These are phyloP conservation scores for Rhizoclosmatium globosum DNA, from an alignment of 192 early-diverging fungal species.

Conservation along the genomic window DNA sequence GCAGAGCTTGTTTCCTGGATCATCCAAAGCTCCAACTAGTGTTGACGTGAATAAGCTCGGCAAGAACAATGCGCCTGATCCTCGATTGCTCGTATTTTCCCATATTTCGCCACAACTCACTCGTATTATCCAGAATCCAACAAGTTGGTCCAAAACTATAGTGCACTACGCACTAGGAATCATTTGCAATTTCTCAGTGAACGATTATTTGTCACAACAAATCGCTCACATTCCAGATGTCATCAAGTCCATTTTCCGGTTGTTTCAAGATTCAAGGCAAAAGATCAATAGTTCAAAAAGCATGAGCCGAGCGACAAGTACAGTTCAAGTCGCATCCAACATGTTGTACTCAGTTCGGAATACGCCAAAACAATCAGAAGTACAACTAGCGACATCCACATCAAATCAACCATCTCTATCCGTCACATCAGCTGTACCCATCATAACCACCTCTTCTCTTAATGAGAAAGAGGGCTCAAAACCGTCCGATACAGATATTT, in stretches of 20 bases:
- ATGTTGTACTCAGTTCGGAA: not conserved
- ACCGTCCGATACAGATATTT: not conserved
- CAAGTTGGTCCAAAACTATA: not conserved
- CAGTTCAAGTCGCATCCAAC: not conserved
- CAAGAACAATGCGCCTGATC: not conserved
- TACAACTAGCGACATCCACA: no score
- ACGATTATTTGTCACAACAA: constrained; percentile 23
- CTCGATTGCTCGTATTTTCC: not conserved
- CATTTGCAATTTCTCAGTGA: constrained; percentile 23
- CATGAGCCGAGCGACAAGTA: not conserved
- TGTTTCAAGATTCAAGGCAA: not conserved
- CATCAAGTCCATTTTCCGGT: constrained; percentile 16
- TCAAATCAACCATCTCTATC: no score
- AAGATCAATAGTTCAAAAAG: not conserved
- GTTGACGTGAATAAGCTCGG: not conserved
- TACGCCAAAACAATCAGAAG: not conserved
- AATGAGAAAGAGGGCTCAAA: not conserved
- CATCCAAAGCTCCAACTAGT: not conserved
- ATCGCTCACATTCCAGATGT: not conserved
- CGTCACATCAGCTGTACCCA: not conserved
- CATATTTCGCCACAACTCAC: not conserved
- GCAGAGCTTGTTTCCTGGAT: constrained; percentile 1
- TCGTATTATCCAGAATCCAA: not conserved
- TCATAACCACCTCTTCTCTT: not conserved
- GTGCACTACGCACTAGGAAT: constrained; percentile 3